phyloP scores from a whole-genome alignment of 2,329 filamentous ascomycete species.

The Colletotrichum chrysophilum region DNA sequence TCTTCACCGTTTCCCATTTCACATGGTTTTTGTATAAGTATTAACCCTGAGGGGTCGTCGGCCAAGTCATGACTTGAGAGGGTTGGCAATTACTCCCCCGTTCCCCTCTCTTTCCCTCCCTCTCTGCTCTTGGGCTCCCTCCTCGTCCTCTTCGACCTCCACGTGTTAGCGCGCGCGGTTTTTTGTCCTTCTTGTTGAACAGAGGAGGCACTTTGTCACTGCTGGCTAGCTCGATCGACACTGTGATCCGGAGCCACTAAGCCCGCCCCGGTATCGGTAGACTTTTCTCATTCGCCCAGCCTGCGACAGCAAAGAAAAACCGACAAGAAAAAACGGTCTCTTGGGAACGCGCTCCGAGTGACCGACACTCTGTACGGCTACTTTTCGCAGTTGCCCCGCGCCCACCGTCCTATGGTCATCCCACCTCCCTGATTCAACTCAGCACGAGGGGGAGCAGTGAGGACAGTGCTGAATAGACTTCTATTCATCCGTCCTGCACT shows the following conservation, averaged over 20 bases:
- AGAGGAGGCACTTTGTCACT: neutral
- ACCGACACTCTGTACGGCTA: neutral
- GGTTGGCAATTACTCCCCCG: neutral
- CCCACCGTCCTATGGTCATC: neutral
- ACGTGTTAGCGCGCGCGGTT: neutral
- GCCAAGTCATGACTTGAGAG: neutral
- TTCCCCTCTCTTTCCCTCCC: neutral
- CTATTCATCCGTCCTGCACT: constrained; percentile 21
- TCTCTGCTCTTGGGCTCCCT: neutral
- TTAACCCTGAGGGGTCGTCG: neutral
- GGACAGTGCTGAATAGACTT: constrained; percentile 24
- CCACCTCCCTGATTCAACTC: constrained; percentile 20
- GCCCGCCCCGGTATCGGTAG: constrained; percentile 17
- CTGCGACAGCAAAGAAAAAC: neutral
- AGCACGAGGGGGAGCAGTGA: constrained; percentile 20
- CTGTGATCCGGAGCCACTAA: neutral
- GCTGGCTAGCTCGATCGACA: neutral
- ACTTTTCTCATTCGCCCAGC: neutral
- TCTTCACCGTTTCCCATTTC: constrained; percentile 7
- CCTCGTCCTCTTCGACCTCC: neutral
- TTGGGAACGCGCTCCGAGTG: neutral
- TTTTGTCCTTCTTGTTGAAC: neutral
- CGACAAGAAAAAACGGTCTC: neutral
- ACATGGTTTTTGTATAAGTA: neutral
- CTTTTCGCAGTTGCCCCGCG: constrained; percentile 17